A percentile compares a stretch with the other conserved stretches of the same genome.
phyloP scores from a whole-genome alignment of 2,329 filamentous ascomycete species.

The Colletotrichum acutatum region DNA sequence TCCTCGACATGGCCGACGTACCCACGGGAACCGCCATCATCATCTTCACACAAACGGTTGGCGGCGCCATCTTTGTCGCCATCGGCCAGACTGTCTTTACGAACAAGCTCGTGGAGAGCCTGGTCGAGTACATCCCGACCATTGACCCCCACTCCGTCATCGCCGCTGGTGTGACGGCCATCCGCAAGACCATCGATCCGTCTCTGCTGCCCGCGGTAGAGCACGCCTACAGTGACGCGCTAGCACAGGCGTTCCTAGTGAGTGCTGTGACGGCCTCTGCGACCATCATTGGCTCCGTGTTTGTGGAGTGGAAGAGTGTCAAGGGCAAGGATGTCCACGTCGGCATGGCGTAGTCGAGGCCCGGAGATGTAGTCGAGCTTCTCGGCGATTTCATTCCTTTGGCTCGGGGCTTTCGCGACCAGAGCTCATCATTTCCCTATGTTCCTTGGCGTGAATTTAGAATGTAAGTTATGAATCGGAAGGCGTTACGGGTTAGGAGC shows the following conservation, averaged over 20 bases:
- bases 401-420: no score
- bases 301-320: conserved; percentile 66
- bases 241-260: conserved; percentile 55
- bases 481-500: background rate
- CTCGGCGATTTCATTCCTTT: background rate
- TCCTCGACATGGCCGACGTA: conserved; percentile 54
- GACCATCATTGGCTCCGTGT: conserved; percentile 53
- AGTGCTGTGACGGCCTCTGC: conserved; percentile 56
- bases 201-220: conserved; percentile 48
- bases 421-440: background rate
- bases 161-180: conserved; percentile 49
- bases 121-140: conserved; percentile 48
- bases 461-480: background rate
- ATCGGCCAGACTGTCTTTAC: conserved; percentile 63
- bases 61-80: conserved; percentile 60
- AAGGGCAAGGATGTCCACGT: conserved; percentile 61
- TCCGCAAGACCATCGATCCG: conserved; percentile 43
- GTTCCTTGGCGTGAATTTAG: background rate
- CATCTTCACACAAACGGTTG: conserved; percentile 57
- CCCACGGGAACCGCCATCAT: conserved; percentile 58
- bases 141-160: conserved; percentile 48
- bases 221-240: conserved; percentile 55
- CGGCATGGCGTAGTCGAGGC: background rate
- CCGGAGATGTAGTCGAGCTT: background rate
- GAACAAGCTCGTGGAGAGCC: conserved; percentile 54